Base-by-base conservation (phyloP, 2,329 filamentous ascomycete species). In the Penicillium sp. region DNA sequence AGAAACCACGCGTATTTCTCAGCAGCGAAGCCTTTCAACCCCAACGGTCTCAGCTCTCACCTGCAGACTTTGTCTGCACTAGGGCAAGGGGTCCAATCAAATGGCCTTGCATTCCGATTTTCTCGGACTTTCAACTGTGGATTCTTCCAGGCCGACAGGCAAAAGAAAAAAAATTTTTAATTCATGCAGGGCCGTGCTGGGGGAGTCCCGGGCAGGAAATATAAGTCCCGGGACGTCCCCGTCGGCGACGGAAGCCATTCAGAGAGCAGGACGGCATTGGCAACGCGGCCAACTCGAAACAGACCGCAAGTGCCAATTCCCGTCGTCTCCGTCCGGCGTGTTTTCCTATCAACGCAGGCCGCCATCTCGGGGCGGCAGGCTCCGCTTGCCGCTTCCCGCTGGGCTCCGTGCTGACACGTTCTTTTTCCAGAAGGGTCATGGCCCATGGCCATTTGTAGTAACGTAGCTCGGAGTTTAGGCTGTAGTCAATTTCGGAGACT, bases 171-270 rank as follows among this genome's bases (percentile, higher is more conserved):
- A 14, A 7, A 47, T n/a, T n/a, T n/a, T n/a, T n/a, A n/a, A n/a
- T n/a, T n/a, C n/a, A n/a, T n/a, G n/a, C 47, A 54, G 43, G 50
- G 43, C 31, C 33, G 31, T 38, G 41, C 43, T 46, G 25, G 46
- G 42, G 31, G 30, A 5, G 10, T 8, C 24, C 14, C 18, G 33
- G 39, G 30, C 31, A 35, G 20, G 14, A 40, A 13, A 28, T 22
- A 46, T 47, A 24, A 43, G 41, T 38, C 16, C 18, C 24, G 44
- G 14, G 13, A 16, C n/a, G 16, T 44, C n/a, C n/a, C 14, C n/a
- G 28, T 55, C 56, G 56, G 55, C 55, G 55, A 46, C 8, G 31
- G 44, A 58, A 28, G 44, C 53, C 56, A 58, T 56, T 58, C 56
- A 58, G 50, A 53, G 31, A 2, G 13, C 35, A 43, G 28, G 6